These are phyloP conservation scores for Dioszegia aurantiaca DNA, from an alignment of 768 basidiomycete species.

Conservation along the genomic window DNA sequence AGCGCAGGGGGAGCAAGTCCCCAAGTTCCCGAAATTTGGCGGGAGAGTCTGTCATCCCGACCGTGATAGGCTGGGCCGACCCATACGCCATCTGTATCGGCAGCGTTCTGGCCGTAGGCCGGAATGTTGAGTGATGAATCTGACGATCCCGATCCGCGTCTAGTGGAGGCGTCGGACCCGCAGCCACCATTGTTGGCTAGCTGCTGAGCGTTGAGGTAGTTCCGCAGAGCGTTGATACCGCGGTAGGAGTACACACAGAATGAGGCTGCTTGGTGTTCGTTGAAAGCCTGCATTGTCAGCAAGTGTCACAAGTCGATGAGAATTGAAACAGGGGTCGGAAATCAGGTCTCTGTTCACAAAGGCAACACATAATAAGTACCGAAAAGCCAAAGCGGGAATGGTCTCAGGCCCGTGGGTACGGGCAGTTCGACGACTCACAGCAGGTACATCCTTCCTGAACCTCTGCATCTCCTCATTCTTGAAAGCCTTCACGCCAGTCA, in stretches of 20 bases:
- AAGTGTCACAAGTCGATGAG: too few species aligned
- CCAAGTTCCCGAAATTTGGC: too few species aligned
- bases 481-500: constrained; percentile 96
- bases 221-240: constrained; percentile 77
- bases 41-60: too few species aligned
- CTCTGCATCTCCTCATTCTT: constrained; percentile 76
- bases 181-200: constrained; percentile 15
- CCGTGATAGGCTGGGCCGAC: constrained; percentile 3
- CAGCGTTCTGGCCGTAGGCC: background rate
- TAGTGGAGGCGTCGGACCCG: constrained; percentile 27
- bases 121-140: constrained; percentile 30
- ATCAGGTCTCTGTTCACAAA: background rate
- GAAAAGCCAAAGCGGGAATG: constrained; percentile 2
- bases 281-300: constrained; percentile 70
- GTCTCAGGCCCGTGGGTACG: too few species aligned
- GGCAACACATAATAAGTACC: background rate
- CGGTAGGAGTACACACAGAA: constrained; percentile 97
- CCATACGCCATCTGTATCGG: background rate
- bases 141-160: constrained; percentile 34
- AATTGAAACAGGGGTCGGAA: too few species aligned
- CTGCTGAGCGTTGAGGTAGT: constrained; percentile 58
- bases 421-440: too few species aligned
- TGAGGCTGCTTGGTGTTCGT: constrained; percentile 75
- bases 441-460: constrained; percentile 84
- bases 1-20: too few species aligned